A percentile compares a stretch with the other conserved stretches of the same genome.
These are phyloP conservation scores for Aschersonia sp. DNA, from an alignment of 2,329 filamentous ascomycete species.

Conservation along the genomic window DNA sequence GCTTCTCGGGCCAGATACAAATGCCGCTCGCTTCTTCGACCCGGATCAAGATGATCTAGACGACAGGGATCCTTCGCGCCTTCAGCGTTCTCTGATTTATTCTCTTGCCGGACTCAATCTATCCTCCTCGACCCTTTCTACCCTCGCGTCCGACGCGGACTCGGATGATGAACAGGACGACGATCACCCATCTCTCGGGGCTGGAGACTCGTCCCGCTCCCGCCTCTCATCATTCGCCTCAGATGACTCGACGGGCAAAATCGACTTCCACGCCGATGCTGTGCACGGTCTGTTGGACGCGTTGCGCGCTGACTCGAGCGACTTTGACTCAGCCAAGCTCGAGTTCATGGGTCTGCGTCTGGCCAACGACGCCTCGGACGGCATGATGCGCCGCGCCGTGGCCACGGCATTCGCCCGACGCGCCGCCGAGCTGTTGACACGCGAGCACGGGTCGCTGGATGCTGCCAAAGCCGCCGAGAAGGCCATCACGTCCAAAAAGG, in stretches of 20 bases:
- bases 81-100: constrained; percentile 43
- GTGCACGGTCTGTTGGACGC: constrained; percentile 78
- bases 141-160: constrained; percentile 48
- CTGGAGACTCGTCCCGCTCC: constrained; percentile 36
- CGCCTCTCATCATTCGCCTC: constrained; percentile 50
- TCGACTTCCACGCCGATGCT: constrained; percentile 71
- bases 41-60: constrained; percentile 34
- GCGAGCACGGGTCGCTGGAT: constrained; percentile 36
- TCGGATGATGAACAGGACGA: constrained; percentile 53
- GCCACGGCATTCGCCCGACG: constrained; percentile 74
- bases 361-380: constrained; percentile 77
- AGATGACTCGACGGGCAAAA: constrained; percentile 44
- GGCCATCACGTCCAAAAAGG: constrained; percentile 39
- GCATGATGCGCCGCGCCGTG: constrained; percentile 75
- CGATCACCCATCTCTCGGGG: constrained; percentile 33
- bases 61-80: constrained; percentile 30
- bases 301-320: constrained; percentile 56
- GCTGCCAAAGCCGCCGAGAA: constrained; percentile 50
- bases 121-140: constrained; percentile 41
- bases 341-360: constrained; percentile 92
- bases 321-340: constrained; percentile 71
- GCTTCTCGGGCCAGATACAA: constrained; percentile 34
- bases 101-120: constrained; percentile 36
- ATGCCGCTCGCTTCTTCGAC: constrained; percentile 32
- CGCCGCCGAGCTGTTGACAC: constrained; percentile 51